A percentile compares a stretch with the other conserved stretches of the same genome.
These are phyloP conservation scores for Pseudofabraea citricarpa DNA, from an alignment of 2,329 filamentous ascomycete species.

Conservation along the genomic window DNA sequence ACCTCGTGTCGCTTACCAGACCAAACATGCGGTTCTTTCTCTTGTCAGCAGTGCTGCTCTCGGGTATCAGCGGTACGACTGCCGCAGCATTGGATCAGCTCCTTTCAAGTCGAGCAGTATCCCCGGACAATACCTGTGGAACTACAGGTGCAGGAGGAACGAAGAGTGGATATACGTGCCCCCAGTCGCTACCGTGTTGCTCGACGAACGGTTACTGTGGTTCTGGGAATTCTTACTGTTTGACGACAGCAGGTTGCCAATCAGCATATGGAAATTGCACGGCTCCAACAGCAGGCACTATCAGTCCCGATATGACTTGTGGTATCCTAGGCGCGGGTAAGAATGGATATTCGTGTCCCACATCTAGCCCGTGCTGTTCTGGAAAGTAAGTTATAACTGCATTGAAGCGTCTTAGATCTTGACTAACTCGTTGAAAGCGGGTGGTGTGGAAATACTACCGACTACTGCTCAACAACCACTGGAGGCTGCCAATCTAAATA, in stretches of 20 bases:
- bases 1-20: too few relatives aligned
- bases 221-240: slow-evolving; percentile 23
- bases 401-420: not conserved
- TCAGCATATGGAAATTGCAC: slow-evolving; percentile 13
- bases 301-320: slow-evolving; percentile 11
- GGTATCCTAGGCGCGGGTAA: slow-evolving; percentile 11
- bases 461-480: slow-evolving; percentile 19
- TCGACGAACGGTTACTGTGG: slow-evolving; percentile 29
- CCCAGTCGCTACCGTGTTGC: slow-evolving; percentile 21
- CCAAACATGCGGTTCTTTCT: not conserved
- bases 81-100: not conserved
- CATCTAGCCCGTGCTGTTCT: slow-evolving; percentile 11
- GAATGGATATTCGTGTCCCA: slow-evolving; percentile 16
- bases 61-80: not conserved
- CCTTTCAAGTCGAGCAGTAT: slow-evolving; percentile 4
- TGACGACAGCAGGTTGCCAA: slow-evolving; percentile 22
- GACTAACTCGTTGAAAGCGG: slow-evolving; percentile 10
- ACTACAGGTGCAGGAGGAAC: slow-evolving; percentile 11
- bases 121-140: slow-evolving; percentile 19
- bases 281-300: slow-evolving; percentile 8
- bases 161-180: slow-evolving; percentile 15
- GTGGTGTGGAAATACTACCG: slow-evolving; percentile 24
- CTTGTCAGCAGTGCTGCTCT: not conserved
- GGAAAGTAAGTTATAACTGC: slow-evolving; percentile 7
- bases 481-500: slow-evolving; percentile 22